Evolutionary conservation across 345 rosid species (phyloP), one percentile per base, ranked within the genome.

Genomic region (Schrenkiella parvula): DNA sequence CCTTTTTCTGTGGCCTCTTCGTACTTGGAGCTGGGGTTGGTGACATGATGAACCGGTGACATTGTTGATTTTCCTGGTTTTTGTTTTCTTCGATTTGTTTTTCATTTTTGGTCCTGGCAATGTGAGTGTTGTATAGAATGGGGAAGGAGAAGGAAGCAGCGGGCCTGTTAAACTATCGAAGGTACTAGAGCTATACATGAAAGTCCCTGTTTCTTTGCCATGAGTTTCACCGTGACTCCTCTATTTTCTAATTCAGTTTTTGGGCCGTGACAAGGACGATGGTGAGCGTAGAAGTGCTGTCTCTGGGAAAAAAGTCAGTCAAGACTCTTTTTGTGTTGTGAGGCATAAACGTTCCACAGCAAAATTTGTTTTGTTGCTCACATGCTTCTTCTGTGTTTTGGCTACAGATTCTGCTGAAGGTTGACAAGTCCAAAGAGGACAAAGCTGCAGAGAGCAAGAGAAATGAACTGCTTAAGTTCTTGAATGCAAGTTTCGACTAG

Each of bases 11-110:
- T 87, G 97, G 96, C 93, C 97, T 88, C 97, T 89, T 84, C 62
- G 89, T 83, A 86, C 81, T 89, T 89, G 96, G 99, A 95, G 99
- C 99, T 88, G 96, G 87, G 90, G 83, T 79, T 84, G 81, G 75
- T 85, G 91, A 81, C 97, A 79, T 85, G 84, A 69, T 86, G 78
- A 70, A 75, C 82, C 74, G 88, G 95, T 71, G 65, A 68, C 77
- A 23, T 85, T 79, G 64, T 86, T 83, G 77, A 54, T 74, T 85
- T 89, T 83, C 85, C 79, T 83, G 83, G 85, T 75, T 88, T 73
- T 65, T 84, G 61, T 84, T 78, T 60, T 75, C 78, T 79, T 80
- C 75, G 81, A 78, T 80, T 41, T 46, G 82, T 78, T 72, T 73
- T 19, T 46, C n/a, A 21, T 31, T 59, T 72, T 67, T 74, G 81